Evolutionary conservation across 495 filamentous ascomycete species (phyloP), one percentile per base, ranked within the genome.

Genomic region (Ramalina intermedia): DNA sequence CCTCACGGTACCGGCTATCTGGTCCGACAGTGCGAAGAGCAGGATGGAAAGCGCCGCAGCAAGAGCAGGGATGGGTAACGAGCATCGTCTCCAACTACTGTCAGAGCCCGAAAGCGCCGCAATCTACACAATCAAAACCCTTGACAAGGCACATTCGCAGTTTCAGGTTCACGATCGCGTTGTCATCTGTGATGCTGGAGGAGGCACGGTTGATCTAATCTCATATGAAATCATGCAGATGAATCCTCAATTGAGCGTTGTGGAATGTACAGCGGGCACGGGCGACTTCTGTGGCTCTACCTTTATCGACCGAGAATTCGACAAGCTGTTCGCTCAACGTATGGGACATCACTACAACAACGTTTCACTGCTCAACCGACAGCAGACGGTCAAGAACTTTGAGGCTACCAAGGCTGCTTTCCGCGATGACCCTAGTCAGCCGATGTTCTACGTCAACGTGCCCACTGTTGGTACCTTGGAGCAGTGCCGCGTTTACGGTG

Each of bases 101-200:
- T 74, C 72, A 1, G 79, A 82, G 56, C 79, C 79, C 0, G 79
- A 81, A 55, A 74, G 75, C 6, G 76, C 76, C 3, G 75, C 75
- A 0, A 61, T 75, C 0, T 72, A 72, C 58, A 66, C 72, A 0
- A 55, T 79, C 46, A 63, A 57, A 51, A 55, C 66, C n/a, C 18
- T 58, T 14, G 47, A 52, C 26, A 41, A 47, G 1, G 59, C 58
- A 14, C 53, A 61, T 47, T 57, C 63, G 12, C 29, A 33, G 12
- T 60, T 18, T 14, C 37, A 69, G 66, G 48, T 57, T 39, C 54
- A 53, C 1, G 62, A 70, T 46, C 63, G 67, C 17, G 64, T 76
- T 48, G 64, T 77, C 29, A 66, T 78, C 2, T 73, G 71, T 42
- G 74, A 78, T 54, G 73, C 72, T 29, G 75, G 75, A 11, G 75